These are phyloP conservation scores for Colletotrichum scovillei DNA, from an alignment of 2,329 filamentous ascomycete species.

Conservation along the genomic window DNA sequence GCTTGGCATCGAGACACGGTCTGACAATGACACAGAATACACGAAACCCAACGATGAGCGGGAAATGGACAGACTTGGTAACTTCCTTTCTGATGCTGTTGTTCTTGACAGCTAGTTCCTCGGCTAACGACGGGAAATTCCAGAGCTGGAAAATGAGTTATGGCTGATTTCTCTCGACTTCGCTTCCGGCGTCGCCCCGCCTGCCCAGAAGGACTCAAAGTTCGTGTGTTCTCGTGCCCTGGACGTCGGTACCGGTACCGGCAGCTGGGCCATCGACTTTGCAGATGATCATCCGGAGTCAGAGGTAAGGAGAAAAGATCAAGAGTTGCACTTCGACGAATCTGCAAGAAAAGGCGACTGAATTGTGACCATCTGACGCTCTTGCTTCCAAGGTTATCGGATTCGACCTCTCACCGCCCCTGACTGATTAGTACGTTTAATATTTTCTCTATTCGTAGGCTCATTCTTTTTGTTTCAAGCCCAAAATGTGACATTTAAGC, in stretches of 20 bases:
- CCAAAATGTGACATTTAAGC: no score
- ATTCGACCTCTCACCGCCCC: constrained; percentile 75
- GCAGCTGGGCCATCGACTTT: constrained; percentile 52
- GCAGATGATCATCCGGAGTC: constrained; percentile 45
- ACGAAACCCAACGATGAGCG: constrained; percentile 30
- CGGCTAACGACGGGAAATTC: constrained; percentile 35
- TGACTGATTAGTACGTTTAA: constrained; percentile 64
- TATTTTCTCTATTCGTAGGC: not conserved
- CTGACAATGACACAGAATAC: constrained; percentile 21
- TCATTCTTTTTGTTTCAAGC: not conserved
- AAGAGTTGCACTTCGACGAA: not conserved
- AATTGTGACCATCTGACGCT: not conserved
- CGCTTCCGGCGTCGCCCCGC: constrained; percentile 51
- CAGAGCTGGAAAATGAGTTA: constrained; percentile 31
- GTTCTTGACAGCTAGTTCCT: not conserved
- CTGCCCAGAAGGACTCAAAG: constrained; percentile 44
- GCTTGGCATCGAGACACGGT: not conserved
- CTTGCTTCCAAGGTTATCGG: constrained; percentile 58
- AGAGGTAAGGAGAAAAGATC: constrained; percentile 36
- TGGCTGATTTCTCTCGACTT: constrained; percentile 41
- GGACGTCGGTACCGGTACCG: constrained; percentile 43
- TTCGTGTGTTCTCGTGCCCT: constrained; percentile 28
- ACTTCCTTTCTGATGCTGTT: not conserved
- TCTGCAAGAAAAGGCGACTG: no score
- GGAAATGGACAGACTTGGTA: constrained; percentile 30